Conservation (phyloP, 106 monocot species). For the Dendrobium chrysotoxum region DNA sequence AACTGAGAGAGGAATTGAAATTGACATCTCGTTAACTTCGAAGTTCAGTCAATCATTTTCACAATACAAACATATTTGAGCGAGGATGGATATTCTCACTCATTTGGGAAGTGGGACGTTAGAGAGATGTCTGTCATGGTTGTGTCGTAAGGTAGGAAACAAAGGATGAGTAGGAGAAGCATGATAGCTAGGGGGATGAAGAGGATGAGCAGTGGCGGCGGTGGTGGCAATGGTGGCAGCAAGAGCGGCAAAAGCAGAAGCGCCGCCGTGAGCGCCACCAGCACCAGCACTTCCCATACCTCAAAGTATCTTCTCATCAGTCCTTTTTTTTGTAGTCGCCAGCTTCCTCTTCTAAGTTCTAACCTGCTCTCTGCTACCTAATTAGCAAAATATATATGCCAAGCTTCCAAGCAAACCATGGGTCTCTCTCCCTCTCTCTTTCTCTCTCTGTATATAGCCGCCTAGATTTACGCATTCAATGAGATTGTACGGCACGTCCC, state of each 20-base stretch:
- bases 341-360: background rate
- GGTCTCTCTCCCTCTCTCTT: background rate
- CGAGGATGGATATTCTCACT: background rate
- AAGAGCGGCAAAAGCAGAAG: slow-evolving; percentile 39
- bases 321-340: background rate
- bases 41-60: background rate
- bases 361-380: background rate
- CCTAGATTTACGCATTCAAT: background rate
- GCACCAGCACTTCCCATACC: background rate
- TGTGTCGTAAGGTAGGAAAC: slow-evolving; percentile 13
- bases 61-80: no score
- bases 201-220: slow-evolving; percentile 30
- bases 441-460: background rate
- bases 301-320: background rate
- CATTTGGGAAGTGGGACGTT: background rate
- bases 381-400: background rate
- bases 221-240: slow-evolving; percentile 50
- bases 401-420: no score
- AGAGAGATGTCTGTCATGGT: background rate
- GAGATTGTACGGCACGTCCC: background rate
- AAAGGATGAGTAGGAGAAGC: slow-evolving; percentile 29
- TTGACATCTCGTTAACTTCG: background rate
- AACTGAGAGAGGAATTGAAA: background rate
- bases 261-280: slow-evolving; percentile 20
- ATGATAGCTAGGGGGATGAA: slow-evolving; percentile 32